These are phyloP conservation scores for Urtica urens DNA, from an alignment of 306 rosid genomes.

Conservation along the genomic window DNA sequence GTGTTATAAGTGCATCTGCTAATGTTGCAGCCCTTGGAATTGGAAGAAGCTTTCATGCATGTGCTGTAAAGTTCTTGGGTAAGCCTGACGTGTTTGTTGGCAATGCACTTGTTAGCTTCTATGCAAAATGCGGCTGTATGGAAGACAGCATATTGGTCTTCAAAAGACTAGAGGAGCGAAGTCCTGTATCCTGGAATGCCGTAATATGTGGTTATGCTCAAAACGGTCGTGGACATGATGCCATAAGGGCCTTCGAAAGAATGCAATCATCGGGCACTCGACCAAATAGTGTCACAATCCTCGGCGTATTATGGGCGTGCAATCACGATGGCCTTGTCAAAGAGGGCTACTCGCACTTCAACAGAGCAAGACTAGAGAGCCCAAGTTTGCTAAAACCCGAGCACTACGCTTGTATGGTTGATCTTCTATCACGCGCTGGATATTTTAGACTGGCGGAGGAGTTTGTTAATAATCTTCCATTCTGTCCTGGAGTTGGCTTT, in stretches of 20 bases:
- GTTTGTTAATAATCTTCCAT: constrained; percentile 47
- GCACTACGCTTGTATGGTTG: constrained; percentile 92
- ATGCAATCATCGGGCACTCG: constrained; percentile 37
- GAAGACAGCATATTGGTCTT: constrained; percentile 60
- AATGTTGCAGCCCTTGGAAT: constrained; percentile 66
- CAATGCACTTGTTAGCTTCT: constrained; percentile 61
- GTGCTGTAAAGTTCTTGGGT: constrained; percentile 67
- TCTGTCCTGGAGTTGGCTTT: constrained; percentile 75
- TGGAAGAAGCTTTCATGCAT: constrained; percentile 71
- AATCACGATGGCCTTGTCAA: constrained; percentile 77
- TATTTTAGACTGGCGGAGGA: constrained; percentile 47
- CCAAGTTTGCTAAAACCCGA: constrained; percentile 53
- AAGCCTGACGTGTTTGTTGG: constrained; percentile 50
- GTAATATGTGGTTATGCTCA: constrained; percentile 84
- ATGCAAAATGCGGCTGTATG: constrained; percentile 83
- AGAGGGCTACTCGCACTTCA: constrained; percentile 57
- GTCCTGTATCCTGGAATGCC: constrained; percentile 80
- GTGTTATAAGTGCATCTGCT: constrained; percentile 62
- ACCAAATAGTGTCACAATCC: constrained; percentile 54
- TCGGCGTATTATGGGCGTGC: constrained; percentile 85
- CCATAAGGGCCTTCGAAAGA: constrained; percentile 48
- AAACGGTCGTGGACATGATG: constrained; percentile 71
- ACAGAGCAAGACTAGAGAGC: constrained; percentile 31
- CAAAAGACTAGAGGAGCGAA: constrained; percentile 34
- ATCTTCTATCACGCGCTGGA: constrained; percentile 68